These are phyloP conservation scores for Coprinellus micaceus DNA, from an alignment of 768 basidiomycete species.

Conservation along the genomic window DNA sequence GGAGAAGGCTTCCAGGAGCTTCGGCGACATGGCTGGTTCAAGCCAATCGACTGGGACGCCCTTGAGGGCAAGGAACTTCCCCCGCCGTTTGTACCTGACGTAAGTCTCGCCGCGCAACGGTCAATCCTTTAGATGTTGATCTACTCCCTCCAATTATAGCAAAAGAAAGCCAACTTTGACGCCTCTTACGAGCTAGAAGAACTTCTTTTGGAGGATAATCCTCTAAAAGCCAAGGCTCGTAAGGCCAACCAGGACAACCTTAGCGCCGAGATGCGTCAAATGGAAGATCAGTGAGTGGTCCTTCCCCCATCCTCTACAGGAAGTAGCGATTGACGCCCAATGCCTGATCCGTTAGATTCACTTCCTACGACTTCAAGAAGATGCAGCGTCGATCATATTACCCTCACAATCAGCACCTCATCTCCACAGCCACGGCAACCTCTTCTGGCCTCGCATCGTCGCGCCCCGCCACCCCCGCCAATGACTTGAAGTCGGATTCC, in stretches of 20 bases:
- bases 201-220: slow-evolving; percentile 92
- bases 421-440: slow-evolving; percentile 71
- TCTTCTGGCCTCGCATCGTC: slow-evolving; percentile 68
- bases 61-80: slow-evolving; percentile 70
- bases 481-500: slow-evolving; percentile 43
- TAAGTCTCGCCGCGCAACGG: slow-evolving; percentile 31
- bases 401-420: slow-evolving; percentile 73
- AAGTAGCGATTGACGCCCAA: slow-evolving; percentile 5
- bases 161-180: slow-evolving; percentile 99
- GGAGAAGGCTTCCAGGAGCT: slow-evolving; percentile 80
- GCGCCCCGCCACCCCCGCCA: slow-evolving; percentile 68
- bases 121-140: slow-evolving; percentile 7
- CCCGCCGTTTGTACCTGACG: slow-evolving; percentile 89
- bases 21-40: slow-evolving; percentile 82
- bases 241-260: slow-evolving; percentile 88
- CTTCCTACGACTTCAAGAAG: slow-evolving; percentile 87
- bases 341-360: slow-evolving; percentile 54
- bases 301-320: slow-evolving; percentile 3
- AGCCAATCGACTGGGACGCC: slow-evolving; percentile 83
- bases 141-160: slow-evolving; percentile 41
- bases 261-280: slow-evolving; percentile 89
- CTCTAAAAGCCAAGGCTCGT: slow-evolving; percentile 89
- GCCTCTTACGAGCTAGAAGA: slow-evolving; percentile 98
- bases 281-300: slow-evolving; percentile 96
- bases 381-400: slow-evolving; percentile 92